These are phyloP conservation scores for Penicillium pancosmium DNA, from an alignment of 495 filamentous ascomycete genomes.

Conservation along the genomic window DNA sequence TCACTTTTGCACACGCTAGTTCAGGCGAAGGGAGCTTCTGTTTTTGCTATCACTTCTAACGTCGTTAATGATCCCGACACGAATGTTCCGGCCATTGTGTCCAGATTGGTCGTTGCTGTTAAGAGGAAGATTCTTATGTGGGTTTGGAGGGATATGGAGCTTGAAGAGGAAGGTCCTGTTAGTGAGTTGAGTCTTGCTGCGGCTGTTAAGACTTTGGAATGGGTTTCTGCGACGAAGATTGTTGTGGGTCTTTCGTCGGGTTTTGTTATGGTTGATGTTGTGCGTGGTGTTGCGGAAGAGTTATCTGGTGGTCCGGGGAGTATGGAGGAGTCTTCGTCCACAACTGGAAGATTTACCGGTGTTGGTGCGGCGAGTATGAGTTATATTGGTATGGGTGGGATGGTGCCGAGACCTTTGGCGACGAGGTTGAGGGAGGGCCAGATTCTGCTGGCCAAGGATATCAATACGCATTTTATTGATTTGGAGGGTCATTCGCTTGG, in stretches of 20 bases:
- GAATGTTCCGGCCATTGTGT: conserved; percentile 87
- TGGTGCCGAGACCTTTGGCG: conserved; percentile 85
- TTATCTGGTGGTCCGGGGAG: conserved; percentile 73
- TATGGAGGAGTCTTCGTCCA: conserved; percentile 52
- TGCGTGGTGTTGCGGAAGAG: conserved; percentile 67
- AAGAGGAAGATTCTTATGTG: conserved; percentile 89
- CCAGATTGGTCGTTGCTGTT: conserved; percentile 84
- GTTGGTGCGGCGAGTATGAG: conserved; percentile 81
- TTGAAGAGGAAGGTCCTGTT: conserved; percentile 59
- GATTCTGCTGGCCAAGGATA: conserved; percentile 89
- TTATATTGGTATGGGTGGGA: conserved; percentile 91
- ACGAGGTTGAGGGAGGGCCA: conserved; percentile 80
- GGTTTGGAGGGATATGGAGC: conserved; percentile 95
- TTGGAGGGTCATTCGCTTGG: conserved; percentile 78
- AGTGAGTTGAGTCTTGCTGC: conserved; percentile 78
- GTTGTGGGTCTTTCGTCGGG: conserved; percentile 86
- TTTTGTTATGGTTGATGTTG: conserved; percentile 88
- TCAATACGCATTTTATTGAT: conserved; percentile 92
- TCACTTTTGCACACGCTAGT: conserved; percentile 75
- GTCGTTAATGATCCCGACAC: conserved; percentile 86
- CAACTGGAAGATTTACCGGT: conserved; percentile 61
- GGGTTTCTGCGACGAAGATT: conserved; percentile 82
- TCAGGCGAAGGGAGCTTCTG: conserved; percentile 83
- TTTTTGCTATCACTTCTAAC: conserved; percentile 92
- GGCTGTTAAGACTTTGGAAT: conserved; percentile 80